Percentiles rank a stretch among this genome's conserved stretches.
phyloP scores from a whole-genome alignment of 352 stramenopile genomes.

The Pythium pectinolyticum region DNA sequence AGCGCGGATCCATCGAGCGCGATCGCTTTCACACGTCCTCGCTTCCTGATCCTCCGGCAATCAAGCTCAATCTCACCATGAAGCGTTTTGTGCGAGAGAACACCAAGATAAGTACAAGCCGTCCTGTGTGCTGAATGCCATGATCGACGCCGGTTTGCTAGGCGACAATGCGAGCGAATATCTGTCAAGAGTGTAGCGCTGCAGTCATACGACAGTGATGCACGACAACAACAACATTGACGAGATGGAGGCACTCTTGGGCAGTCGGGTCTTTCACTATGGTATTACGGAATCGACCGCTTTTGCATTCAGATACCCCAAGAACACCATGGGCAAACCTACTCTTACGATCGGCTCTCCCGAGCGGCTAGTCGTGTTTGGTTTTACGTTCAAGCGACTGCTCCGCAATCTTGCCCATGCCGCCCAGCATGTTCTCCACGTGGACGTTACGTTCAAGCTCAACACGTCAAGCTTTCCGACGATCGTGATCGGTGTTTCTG shows the following conservation, averaged over 20 bases:
- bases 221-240: constrained; percentile 18
- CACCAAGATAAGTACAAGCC: constrained; percentile 1
- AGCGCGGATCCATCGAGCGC: constrained; percentile 1
- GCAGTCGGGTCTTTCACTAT: not conserved
- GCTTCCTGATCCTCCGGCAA: not conserved
- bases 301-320: not conserved
- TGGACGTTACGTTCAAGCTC: constrained; percentile 11
- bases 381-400: not conserved
- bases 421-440: not conserved
- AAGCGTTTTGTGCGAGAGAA: constrained; percentile 14
- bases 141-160: constrained; percentile 10
- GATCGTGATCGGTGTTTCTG: constrained; percentile 5
- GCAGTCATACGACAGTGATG: constrained; percentile 3
- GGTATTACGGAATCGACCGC: not conserved
- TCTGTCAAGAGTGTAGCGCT: not conserved
- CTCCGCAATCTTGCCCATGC: not conserved
- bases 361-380: not conserved
- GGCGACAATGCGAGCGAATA: not conserved
- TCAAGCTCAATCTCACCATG: not conserved
- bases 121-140: constrained; percentile 12
- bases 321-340: not conserved
- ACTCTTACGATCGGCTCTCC: not conserved
- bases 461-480: constrained; percentile 4
- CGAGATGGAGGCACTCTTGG: not conserved
- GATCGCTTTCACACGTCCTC: not conserved